Evolutionary conservation across 441 rosid species (phyloP), one percentile per base, ranked within the genome.

Genomic region (Rhodomyrtus psidioides): DNA sequence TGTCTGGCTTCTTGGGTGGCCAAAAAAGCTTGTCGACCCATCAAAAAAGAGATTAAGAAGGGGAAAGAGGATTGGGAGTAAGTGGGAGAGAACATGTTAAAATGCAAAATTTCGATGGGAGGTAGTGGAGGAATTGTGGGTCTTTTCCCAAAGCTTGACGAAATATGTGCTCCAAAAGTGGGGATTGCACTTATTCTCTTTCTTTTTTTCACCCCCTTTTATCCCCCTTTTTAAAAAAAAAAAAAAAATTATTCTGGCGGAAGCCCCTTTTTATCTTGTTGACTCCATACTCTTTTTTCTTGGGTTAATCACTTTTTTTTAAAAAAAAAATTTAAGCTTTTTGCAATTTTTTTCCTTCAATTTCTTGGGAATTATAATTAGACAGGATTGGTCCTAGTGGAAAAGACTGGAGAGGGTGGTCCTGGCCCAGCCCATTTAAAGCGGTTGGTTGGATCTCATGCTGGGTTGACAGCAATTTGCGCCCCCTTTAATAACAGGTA

Each of bases 401-500:
- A 7, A 51, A 7, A 12, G 84, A 46, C 62, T 83, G 17, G 17
- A 3, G 46, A 28, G 17, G 57, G 88, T 89, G 88, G 92, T 89
- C 90, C 89, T 87, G 86, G 90, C 92, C 91, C 94, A 91, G 91
- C 90, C 93, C 92, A 91, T 87, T 90, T 84, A 84, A 85, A 90
- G 87, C 62, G 26, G 51, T 57, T 81, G 23, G 86, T 60, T 88
- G 86, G 79, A 82, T 89, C 85, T 46, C 79, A 85, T 53, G 90
- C 91, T 26, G 91, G 28, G 54, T 83, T 10, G 62, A 26, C 7
- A 24, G 55, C 62, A 83, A n/a, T n/a, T 21, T 5, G 19, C 27
- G 21, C 16, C 24, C 15, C 14, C 26, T 23, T 23, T 42, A 55
- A 34, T 26, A 12, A 55, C 44, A 19, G 49, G 79, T 70, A 10